phyloP scores from a whole-genome alignment of 2,329 filamentous ascomycete genomes.

The Ustulina deusta region DNA sequence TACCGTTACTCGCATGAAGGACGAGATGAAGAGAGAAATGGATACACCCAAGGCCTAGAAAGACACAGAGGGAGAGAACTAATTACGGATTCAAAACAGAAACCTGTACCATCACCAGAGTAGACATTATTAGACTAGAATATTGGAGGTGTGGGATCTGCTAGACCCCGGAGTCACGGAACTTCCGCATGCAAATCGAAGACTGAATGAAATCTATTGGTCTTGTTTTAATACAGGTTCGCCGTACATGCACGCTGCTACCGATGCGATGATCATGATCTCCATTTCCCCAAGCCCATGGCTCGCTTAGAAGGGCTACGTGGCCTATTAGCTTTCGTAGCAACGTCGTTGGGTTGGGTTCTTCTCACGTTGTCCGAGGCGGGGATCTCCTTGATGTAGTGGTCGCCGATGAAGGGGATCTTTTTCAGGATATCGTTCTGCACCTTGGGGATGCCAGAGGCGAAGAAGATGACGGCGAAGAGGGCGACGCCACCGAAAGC shows the following conservation, averaged over 20 bases:
- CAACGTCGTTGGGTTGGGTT: neutral
- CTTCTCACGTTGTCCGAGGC: conserved; percentile 72
- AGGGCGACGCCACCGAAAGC: conserved; percentile 69
- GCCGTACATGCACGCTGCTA: conserved; percentile 45
- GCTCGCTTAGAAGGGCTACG: conserved; percentile 47
- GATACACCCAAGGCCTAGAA: conserved; percentile 35
- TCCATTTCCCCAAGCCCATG: conserved; percentile 22
- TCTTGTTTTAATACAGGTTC: conserved; percentile 47
- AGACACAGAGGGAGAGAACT: neutral
- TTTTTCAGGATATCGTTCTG: conserved; percentile 71
- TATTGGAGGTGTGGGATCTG: conserved; percentile 7
- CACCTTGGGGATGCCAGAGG: conserved; percentile 72
- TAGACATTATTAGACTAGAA: conserved; percentile 34
- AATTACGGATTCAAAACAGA: conserved; percentile 8
- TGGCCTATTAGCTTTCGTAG: conserved; percentile 25
- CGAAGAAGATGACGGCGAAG: conserved; percentile 69
- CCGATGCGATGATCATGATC: conserved; percentile 37
- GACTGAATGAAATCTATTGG: conserved; percentile 48
- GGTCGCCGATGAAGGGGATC: conserved; percentile 64
- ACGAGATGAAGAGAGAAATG: conserved; percentile 66
- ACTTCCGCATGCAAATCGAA: conserved; percentile 16
- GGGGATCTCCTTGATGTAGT: conserved; percentile 66
- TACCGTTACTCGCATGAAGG: conserved; percentile 73
- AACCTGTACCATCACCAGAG: conserved; percentile 28
- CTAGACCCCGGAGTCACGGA: conserved; percentile 25